Evolutionary conservation across 805 yeast species (phyloP).

Genomic region (Nakazawaea molendinolei): DNA sequence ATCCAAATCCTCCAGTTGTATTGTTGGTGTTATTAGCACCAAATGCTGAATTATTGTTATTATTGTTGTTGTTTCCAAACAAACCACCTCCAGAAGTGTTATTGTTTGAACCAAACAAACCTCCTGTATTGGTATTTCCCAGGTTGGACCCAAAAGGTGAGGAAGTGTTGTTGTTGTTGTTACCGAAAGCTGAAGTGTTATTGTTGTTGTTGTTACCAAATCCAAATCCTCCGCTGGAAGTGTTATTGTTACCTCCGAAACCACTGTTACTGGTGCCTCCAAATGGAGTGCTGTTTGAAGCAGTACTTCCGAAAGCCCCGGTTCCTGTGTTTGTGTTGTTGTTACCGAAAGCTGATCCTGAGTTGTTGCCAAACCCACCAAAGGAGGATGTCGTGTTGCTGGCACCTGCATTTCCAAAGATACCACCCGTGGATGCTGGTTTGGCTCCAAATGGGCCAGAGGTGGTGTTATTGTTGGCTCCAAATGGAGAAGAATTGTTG

Average conservation of each 20-base stretch:
- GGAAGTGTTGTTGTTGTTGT: constrained; percentile 19
- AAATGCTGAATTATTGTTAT: constrained; percentile 20
- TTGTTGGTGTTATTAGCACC: constrained; percentile 18
- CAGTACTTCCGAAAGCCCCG: constrained; percentile 13
- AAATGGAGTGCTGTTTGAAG: constrained; percentile 15
- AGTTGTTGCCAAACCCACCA: constrained; percentile 20
- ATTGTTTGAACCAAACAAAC: constrained; percentile 9
- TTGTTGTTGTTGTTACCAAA: constrained; percentile 31
- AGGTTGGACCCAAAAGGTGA: constrained; percentile 17
- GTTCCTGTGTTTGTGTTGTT: constrained; percentile 17
- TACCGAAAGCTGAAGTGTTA: constrained; percentile 18
- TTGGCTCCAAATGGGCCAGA: constrained; percentile 41
- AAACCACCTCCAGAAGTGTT: constrained; percentile 12
- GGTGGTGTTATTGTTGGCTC: constrained; percentile 18
- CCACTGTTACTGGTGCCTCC: constrained; percentile 12
- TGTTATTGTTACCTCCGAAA: constrained; percentile 18
- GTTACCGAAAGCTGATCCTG: constrained; percentile 17
- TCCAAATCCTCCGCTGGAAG: constrained; percentile 28
- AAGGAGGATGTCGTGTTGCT: constrained; percentile 23
- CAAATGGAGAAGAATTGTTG: constrained; percentile 18
- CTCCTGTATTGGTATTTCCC: constrained; percentile 13
- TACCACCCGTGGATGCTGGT: constrained; percentile 21
- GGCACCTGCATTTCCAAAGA: constrained; percentile 27
- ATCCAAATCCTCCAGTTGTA: constrained; percentile 15
- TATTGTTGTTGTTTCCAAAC: constrained; percentile 27